Evolutionary conservation across 805 yeast species (phyloP).

Genomic region (Hanseniaspora guilliermondii): DNA sequence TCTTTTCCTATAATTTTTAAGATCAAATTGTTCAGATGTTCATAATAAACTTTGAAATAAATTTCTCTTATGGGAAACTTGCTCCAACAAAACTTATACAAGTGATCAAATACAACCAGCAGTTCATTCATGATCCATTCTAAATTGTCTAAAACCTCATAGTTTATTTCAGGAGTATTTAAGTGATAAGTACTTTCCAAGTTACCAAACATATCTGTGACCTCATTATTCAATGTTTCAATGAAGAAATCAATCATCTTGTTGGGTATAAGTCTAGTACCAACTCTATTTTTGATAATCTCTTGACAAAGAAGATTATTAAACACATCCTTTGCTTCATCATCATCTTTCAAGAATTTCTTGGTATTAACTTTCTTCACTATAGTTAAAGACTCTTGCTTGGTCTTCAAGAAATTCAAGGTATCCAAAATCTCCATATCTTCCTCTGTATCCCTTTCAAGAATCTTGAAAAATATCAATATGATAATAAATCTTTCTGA

Average conservation of each 20-base stretch:
- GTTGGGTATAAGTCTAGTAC: constrained; percentile 38
- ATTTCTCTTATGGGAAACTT: constrained; percentile 61
- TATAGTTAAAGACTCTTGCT: constrained; percentile 5
- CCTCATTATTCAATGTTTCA: constrained; percentile 43
- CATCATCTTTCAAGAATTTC: background rate
- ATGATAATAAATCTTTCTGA: constrained; percentile 56
- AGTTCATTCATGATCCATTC: constrained; percentile 80
- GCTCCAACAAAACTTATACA: constrained; percentile 50
- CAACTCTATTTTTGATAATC: constrained; percentile 32
- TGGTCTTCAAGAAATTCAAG: background rate
- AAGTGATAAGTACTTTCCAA: background rate
- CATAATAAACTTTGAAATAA: constrained; percentile 55
- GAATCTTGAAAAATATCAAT: constrained; percentile 58
- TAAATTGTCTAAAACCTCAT: constrained; percentile 54
- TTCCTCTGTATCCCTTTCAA: constrained; percentile 69
- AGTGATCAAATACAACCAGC: constrained; percentile 46
- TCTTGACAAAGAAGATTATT: constrained; percentile 28
- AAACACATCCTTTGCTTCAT: constrained; percentile 23
- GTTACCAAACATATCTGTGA: constrained; percentile 46
- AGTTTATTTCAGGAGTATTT: constrained; percentile 22
- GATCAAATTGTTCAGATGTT: constrained; percentile 51
- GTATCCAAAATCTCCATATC: constrained; percentile 34
- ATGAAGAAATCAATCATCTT: constrained; percentile 52
- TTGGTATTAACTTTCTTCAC: constrained; percentile 2
- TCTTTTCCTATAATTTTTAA: constrained; percentile 49